Base-by-base conservation (phyloP, 2,329 filamentous ascomycete species). In the Byssoonygena ceratinophila region DNA sequence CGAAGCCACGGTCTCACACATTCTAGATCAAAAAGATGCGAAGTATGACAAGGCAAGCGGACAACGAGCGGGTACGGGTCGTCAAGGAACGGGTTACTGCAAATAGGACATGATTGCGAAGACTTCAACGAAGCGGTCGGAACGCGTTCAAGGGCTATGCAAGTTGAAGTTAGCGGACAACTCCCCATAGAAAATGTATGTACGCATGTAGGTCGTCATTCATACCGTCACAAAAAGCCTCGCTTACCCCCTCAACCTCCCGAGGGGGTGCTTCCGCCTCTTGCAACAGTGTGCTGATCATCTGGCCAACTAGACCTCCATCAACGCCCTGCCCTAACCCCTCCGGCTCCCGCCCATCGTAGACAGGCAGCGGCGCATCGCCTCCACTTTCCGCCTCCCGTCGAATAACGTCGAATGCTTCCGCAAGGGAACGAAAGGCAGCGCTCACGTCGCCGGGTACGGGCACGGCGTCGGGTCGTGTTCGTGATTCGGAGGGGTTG, bases 1-100 rank as follows among this genome's bases (percentile, higher is more conserved):
- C 81, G 76, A 57, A 84, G 65, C 81, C 81, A 84, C 0, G 81
- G 80, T 54, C 74, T 68, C 55, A 84, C 79, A 64, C 81, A 84
- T 59, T 83, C 80, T 23, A 83, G 64, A 66, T 84, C 81, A 64
- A 83, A 83, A 18, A 79, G 60, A 63, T 84, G 81, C 34, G 75
- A 75, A 14, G 75, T 70, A 62, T 83, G 78, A 58, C 81, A 84
- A 8, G 80, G 78, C 29, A 84, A 64, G 25, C 74, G 72, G 43
- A 84, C 80, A 32, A 83, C 77, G 16, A 84, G 74, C n/a, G 81
- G 80, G 59, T 82, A 80, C 41, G 74, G 58, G 58, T 82, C 79
- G n/a, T 82, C 78, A 4, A 82, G 64, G 58, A 82, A 82, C 2
- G 77, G 71, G 57, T 79, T 79, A 47, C 72, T 74, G 64, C 80